These are phyloP conservation scores for Coemansia sp. DNA, from an alignment of 192 early-diverging fungal genomes.

Conservation along the genomic window DNA sequence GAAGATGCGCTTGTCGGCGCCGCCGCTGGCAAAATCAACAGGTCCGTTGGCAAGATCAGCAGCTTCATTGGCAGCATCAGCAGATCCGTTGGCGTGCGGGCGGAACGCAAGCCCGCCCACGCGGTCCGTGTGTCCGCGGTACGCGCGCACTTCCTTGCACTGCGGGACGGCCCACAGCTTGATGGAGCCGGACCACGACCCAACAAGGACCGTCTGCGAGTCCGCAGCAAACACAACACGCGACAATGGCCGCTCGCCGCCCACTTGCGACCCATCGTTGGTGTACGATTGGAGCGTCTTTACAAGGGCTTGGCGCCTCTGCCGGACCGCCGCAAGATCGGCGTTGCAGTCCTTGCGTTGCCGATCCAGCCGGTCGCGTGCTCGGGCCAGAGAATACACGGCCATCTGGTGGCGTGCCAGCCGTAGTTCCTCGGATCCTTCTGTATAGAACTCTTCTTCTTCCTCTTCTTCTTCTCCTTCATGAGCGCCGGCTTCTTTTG, in stretches of 20 bases:
- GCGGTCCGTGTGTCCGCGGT: conserved; percentile 84
- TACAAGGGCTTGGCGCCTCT: conserved; percentile 59
- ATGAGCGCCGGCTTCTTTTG: conserved; percentile 37
- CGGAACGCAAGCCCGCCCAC: conserved; percentile 91
- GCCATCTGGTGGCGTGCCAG: conserved; percentile 73
- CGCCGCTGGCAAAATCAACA: conserved; percentile 84
- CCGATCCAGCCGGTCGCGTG: conserved; percentile 63
- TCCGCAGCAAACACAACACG: conserved; percentile 81
- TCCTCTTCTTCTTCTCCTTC: conserved; percentile 57
- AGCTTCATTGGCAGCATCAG: conserved; percentile 22
- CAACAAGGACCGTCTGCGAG: conserved; percentile 74
- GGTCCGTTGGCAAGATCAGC: no score
- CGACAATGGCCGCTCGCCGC: conserved; percentile 83
- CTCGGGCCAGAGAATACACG: conserved; percentile 69
- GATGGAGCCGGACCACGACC: conserved; percentile 81
- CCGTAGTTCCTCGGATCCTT: conserved; percentile 70
- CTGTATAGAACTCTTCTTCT: conserved; percentile 81
- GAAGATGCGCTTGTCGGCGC: conserved; percentile 74
- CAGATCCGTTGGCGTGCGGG: conserved; percentile 60
- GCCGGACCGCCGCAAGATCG: conserved; percentile 23
- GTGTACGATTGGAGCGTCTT: conserved; percentile 57
- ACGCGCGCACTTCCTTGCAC: conserved; percentile 60
- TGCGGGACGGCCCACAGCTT: conserved; percentile 88
- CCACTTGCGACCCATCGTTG: conserved; percentile 81
- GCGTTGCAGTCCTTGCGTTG: conserved; percentile 58